A percentile compares a stretch with the other conserved stretches of the same genome.
phyloP scores from a whole-genome alignment of 345 rosid species.

The Raphanus sativus region DNA sequence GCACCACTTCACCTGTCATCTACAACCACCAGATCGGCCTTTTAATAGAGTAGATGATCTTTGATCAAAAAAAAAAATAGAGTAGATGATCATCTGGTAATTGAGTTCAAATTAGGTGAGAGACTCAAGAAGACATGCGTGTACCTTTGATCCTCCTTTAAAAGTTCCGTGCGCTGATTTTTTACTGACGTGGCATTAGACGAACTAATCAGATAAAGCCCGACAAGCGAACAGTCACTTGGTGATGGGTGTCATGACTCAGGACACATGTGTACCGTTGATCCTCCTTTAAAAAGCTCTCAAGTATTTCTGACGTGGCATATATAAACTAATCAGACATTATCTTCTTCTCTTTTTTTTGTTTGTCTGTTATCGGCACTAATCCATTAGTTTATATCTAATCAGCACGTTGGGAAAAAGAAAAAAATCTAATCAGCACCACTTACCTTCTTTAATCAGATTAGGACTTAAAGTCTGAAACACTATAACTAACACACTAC shows the following conservation, averaged over 20 bases:
- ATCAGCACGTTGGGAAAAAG: neutral
- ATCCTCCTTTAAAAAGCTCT: neutral
- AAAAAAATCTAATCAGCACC: neutral
- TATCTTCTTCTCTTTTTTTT: neutral
- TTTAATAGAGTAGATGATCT: neutral
- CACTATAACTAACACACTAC: neutral
- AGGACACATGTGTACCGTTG: slow-evolving; percentile 31
- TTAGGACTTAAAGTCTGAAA: neutral
- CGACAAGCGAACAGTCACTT: neutral
- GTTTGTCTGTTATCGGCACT: neutral
- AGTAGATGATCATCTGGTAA: neutral
- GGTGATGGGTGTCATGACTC: slow-evolving; percentile 3
- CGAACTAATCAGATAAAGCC: neutral
- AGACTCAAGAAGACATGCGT: neutral
- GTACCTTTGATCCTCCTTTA: neutral
- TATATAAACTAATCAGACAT: slow-evolving; percentile 1
- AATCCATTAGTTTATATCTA: neutral
- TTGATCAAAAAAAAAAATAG: too few relatives aligned
- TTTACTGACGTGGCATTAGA: neutral
- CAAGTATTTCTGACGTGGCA: slow-evolving; percentile 22
- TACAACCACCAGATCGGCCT: neutral
- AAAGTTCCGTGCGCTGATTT: neutral
- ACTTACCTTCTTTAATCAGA: slow-evolving; percentile 1
- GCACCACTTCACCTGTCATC: neutral
- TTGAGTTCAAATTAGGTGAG: neutral